These are phyloP conservation scores for Lablab purpureus DNA, from an alignment of 306 rosid species.

Conservation along the genomic window DNA sequence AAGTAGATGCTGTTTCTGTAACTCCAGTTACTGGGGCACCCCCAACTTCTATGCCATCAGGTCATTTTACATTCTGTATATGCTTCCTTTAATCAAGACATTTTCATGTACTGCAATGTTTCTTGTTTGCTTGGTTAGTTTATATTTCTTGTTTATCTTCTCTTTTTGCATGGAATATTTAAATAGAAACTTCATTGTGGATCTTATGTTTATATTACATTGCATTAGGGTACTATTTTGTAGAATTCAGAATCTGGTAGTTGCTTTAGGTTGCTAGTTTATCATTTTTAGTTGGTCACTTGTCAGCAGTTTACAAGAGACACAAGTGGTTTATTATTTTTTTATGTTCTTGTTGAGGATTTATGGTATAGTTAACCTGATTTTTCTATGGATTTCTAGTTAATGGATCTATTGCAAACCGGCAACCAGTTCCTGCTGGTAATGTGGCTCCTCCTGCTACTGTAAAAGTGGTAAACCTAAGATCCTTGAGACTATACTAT, in stretches of 20 bases:
- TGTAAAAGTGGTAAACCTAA: constrained; percentile 81
- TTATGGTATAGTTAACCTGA: constrained; percentile 26
- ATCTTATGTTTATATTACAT: constrained; percentile 1
- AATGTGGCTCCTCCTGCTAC: constrained; percentile 81
- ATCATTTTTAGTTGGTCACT: constrained; percentile 25
- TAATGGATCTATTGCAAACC: constrained; percentile 79
- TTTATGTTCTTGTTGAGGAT: constrained; percentile 38
- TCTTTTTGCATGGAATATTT: neutral
- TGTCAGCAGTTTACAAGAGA: constrained; percentile 15
- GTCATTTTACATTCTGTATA: constrained; percentile 47
- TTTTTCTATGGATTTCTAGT: constrained; percentile 56
- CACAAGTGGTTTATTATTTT: constrained; percentile 34
- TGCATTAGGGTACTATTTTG: constrained; percentile 19
- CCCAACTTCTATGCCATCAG: constrained; percentile 79
- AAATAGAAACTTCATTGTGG: neutral
- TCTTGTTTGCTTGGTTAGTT: constrained; percentile 31
- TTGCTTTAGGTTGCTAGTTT: constrained; percentile 17
- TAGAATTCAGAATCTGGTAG: constrained; percentile 15
- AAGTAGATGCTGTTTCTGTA: constrained; percentile 75
- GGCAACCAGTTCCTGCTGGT: constrained; percentile 72
- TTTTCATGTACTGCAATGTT: constrained; percentile 15
- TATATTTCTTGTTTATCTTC: constrained; percentile 24
- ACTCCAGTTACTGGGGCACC: constrained; percentile 77
- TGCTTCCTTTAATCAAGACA: constrained; percentile 24
- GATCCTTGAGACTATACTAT: constrained; percentile 24